Evolutionary conservation across 768 basidiomycete species (phyloP), one percentile per base, ranked within the genome.

Genomic region (Terana coerulea): DNA sequence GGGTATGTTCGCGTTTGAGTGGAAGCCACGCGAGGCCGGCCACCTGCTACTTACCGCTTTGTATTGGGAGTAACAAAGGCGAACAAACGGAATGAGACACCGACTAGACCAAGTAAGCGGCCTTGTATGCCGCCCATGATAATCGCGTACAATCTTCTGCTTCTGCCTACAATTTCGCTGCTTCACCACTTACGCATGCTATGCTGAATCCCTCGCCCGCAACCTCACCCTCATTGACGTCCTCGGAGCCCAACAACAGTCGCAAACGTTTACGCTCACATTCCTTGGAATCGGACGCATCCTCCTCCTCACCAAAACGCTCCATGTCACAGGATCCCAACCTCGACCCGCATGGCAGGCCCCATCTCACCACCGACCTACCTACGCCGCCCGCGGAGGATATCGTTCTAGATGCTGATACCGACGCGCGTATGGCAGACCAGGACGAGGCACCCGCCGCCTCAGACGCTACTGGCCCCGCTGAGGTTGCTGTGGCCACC

Each of bases 221-320:
- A 53, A 71, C 65, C 54, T 75, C 59, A 47, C 61, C 61, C 35
- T 58, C 59, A 34, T 59, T 65, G 51, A 57, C 49, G 25, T 34
- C 64, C 40, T 59, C 59, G 56, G 62, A 60, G 46, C 62, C 71
- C 51, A 72, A 72, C 45, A 63, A 60, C 44, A 66, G 63, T 44
- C 75, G 86, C 61, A 88, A 88, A 72, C 75, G 86, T 67, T 84
- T 86, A 64, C 82, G 88, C 61, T 87, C 84, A 56, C 75, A 72
- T 59, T 89, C 88, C 31, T 86, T 85, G 82, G 75, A 86, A 64
- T 88, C 88, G 40, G 80, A 82, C 60, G 72, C 77, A 49, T 83
- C 83, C 52, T 79, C 78, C 24, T 83, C 86, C 22, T 91, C 88
- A 25, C 73, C 83, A 54, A 95, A 94, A 73, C 85, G 91, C 56